Percentiles rank a stretch among this genome's conserved stretches.
phyloP scores from a whole-genome alignment of 202 grass and related monocot genomes.

The Schoenoplectus triqueter region DNA sequence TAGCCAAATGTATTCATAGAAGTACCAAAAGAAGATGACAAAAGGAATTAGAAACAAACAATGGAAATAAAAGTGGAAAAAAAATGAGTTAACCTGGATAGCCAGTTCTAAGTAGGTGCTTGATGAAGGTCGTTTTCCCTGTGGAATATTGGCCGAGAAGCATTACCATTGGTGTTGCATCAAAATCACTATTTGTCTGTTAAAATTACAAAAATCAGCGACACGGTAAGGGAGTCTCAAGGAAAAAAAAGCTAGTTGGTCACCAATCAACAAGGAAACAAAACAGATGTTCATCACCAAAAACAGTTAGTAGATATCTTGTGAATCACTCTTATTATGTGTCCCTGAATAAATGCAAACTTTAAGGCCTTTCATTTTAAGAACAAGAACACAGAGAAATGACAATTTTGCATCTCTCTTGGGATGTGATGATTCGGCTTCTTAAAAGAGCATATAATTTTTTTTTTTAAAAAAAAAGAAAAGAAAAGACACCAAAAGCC shows the following conservation, averaged over 20 bases:
- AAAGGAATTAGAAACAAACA: conserved; percentile 9
- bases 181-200: conserved; percentile 94
- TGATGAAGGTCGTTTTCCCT: conserved; percentile 93
- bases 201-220: conserved; percentile 36
- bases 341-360: conserved; percentile 16
- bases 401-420: conserved; percentile 16
- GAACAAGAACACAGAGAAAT: not conserved
- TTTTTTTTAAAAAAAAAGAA: conserved; percentile 2
- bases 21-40: conserved; percentile 13
- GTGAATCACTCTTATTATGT: conserved; percentile 25
- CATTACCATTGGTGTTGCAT: conserved; percentile 97
- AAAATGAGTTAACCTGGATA: conserved; percentile 62
- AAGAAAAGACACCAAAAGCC: not conserved
- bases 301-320: not conserved
- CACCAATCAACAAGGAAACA: not conserved
- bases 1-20: conserved; percentile 25
- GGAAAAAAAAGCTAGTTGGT: conserved; percentile 14
- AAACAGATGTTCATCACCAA: not conserved
- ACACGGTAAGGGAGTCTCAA: conserved; percentile 26
- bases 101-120: conserved; percentile 76
- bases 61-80: not conserved
- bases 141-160: conserved; percentile 97
- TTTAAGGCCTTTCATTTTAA: not conserved
- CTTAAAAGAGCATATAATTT: not conserved
- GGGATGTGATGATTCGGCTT: not conserved